Base-by-base conservation (phyloP, 1,284 basidiomycete genomes). In the Irpex lacteus region DNA sequence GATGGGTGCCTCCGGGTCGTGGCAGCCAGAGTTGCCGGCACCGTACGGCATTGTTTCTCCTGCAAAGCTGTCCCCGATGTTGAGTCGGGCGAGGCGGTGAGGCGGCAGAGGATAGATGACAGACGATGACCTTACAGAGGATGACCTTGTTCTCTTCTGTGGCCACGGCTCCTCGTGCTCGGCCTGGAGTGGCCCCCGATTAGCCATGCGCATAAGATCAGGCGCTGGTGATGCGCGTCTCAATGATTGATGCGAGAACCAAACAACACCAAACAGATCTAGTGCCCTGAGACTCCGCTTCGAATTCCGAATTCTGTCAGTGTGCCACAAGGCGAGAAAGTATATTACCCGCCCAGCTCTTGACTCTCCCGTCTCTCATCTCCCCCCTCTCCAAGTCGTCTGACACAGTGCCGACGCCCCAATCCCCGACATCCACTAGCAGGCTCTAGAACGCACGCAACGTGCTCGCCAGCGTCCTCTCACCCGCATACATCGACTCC, bases 261-360 rank as follows among this genome's bases (percentile, higher is more conserved):
- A 59, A 60, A 60, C 38, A 57, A 37, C 26, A 37, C 53, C 63
- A 57, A 55, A 57, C 37, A 36, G 32, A 18, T 26, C 54, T 61
- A 61, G 52, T 37, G 21, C 59, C 50, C 37, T 40, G 59, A 32
- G 44, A 55, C 60, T 53, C 55, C 60, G 55, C 60, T 60, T 56
- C 60, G 40, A 58, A 38, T 60, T 61, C 61, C 61, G 52, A 61
- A 61, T 52, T 60, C 11, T 55, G 55, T 38, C 21, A 36, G 36
- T 11, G 49, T 13, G 32, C 62, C 62, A 53, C 58, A 21, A 59
- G 62, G 54, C 26, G 54, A 55, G 54, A 55, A 38, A 50, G 56
- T 70, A 70, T 70, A 68, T 67, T 70, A 70, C 61, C 65, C 65
- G 63, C 58, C 38, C 63, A 59, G 50, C n/a, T 9, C 50, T 63